Conservation (phyloP, 768 basidiomycete species). For the Phylloporus rhodoxanthus region DNA sequence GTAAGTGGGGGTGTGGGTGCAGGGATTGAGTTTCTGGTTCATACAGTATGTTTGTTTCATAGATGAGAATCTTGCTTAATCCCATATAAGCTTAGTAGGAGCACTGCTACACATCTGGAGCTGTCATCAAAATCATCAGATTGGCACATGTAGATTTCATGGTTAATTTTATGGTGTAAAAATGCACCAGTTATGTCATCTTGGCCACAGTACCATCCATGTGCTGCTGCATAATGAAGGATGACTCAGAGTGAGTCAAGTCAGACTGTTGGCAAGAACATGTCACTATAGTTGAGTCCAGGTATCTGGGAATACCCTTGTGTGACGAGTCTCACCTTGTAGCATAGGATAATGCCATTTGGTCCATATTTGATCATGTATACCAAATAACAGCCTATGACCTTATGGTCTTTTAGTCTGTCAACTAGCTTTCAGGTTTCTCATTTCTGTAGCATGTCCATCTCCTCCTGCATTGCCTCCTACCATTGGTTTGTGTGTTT, state of each 20-base stretch:
- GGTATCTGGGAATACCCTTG: constrained; percentile 36
- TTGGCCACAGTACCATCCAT: constrained; percentile 6
- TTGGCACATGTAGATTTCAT: too few relatives aligned
- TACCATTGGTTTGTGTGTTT: background rate
- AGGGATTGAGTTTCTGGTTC: too few relatives aligned
- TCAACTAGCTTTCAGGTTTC: constrained; percentile 7
- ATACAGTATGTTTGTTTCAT: constrained; percentile 32
- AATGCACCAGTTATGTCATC: constrained; percentile 8
- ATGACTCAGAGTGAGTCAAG: constrained; percentile 22
- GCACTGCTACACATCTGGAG: constrained; percentile 18
- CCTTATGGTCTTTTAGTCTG: background rate
- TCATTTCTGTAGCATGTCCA: too few relatives aligned
- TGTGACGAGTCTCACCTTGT: constrained; percentile 39
- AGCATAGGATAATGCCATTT: background rate
- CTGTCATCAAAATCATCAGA: background rate
- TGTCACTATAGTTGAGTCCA: constrained; percentile 34
- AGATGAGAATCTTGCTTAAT: constrained; percentile 32
- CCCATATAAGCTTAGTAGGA: constrained; percentile 33
- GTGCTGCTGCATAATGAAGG: constrained; percentile 11
- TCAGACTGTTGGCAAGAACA: constrained; percentile 22
- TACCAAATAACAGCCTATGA: constrained; percentile 1
- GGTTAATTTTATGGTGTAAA: background rate
- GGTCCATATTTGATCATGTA: constrained; percentile 1
- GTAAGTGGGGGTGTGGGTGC: too few relatives aligned
- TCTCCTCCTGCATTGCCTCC: too few relatives aligned